Percentiles rank a stretch among this genome's conserved stretches.
These are phyloP conservation scores for Verruconis gallopava DNA, from an alignment of 2,329 filamentous ascomycete genomes.

Conservation along the genomic window DNA sequence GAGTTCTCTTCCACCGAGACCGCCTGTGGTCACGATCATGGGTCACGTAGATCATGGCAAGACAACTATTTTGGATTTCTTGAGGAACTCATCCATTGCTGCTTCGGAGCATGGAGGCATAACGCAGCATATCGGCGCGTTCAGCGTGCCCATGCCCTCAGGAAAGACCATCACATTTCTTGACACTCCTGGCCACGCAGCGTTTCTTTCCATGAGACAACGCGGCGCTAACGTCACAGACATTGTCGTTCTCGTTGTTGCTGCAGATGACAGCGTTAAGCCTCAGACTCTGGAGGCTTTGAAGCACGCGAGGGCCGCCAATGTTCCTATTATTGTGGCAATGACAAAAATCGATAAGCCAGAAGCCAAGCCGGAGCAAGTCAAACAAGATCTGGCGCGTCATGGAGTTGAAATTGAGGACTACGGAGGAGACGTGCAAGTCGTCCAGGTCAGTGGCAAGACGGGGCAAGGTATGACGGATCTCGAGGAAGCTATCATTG, in stretches of 20 bases:
- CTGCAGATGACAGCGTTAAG: slow-evolving; percentile 93
- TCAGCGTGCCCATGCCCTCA: slow-evolving; percentile 72
- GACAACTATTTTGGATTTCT: slow-evolving; percentile 86
- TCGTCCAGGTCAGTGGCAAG: slow-evolving; percentile 82
- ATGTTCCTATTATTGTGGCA: slow-evolving; percentile 91
- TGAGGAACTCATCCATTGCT: slow-evolving; percentile 84
- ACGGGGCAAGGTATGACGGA: slow-evolving; percentile 85
- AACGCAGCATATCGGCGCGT: slow-evolving; percentile 96
- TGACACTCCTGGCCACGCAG: slow-evolving; percentile 91
- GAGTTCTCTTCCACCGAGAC: slow-evolving; percentile 56
- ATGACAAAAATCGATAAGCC: slow-evolving; percentile 96
- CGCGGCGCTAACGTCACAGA: slow-evolving; percentile 93
- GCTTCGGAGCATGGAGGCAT: slow-evolving; percentile 91
- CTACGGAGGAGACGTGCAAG: slow-evolving; percentile 86
- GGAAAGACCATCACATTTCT: slow-evolving; percentile 92
- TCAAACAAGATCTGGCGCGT: slow-evolving; percentile 75
- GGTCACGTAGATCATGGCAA: slow-evolving; percentile 98
- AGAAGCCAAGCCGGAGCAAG: slow-evolving; percentile 63
- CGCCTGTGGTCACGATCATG: slow-evolving; percentile 98
- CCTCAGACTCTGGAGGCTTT: slow-evolving; percentile 93
- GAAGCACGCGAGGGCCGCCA: slow-evolving; percentile 76
- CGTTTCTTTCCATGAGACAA: slow-evolving; percentile 90
- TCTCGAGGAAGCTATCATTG: slow-evolving; percentile 79
- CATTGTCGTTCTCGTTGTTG: slow-evolving; percentile 90
- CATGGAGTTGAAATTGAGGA: slow-evolving; percentile 89